Conservation (phyloP, 768 basidiomycete species). For the Agrocybe pediades region DNA sequence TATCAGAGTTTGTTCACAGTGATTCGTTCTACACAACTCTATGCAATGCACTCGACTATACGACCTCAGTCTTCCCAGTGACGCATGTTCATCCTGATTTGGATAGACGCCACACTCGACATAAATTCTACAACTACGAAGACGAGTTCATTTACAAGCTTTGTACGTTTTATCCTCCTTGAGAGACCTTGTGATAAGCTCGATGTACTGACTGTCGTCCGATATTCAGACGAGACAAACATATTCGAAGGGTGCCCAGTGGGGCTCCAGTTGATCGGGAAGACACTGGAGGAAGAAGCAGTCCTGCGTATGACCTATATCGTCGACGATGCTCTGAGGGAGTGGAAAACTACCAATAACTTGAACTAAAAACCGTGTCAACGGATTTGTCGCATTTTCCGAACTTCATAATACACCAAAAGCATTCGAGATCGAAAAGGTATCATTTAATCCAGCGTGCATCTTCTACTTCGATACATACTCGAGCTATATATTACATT, state of each 20-base stretch:
- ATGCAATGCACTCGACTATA: conserved; percentile 68
- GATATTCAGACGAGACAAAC: conserved; percentile 53
- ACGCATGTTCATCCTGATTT: conserved; percentile 56
- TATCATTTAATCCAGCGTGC: not conserved
- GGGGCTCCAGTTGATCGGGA: conserved; percentile 65
- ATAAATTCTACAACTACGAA: conserved; percentile 51
- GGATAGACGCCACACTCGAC: conserved; percentile 48
- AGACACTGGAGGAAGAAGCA: conserved; percentile 72
- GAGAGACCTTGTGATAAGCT: not conserved
- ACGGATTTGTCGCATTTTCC: not conserved
- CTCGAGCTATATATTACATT: not conserved
- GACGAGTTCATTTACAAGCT: conserved; percentile 55
- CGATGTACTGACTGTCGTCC: not conserved
- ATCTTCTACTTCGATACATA: not conserved
- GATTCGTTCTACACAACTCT: conserved; percentile 60
- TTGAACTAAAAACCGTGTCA: not conserved
- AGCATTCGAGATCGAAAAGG: too few species aligned
- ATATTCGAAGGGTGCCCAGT: conserved; percentile 58
- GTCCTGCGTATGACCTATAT: conserved; percentile 70
- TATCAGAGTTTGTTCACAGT: conserved; percentile 29
- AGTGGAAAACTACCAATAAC: conserved; percentile 9
- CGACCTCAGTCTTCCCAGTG: conserved; percentile 63
- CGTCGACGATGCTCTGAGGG: conserved; percentile 53
- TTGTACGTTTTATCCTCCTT: conserved; percentile 49
- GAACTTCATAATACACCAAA: too few species aligned